phyloP scores from a whole-genome alignment of 805 yeast species.

The Myxozyma monticola region DNA sequence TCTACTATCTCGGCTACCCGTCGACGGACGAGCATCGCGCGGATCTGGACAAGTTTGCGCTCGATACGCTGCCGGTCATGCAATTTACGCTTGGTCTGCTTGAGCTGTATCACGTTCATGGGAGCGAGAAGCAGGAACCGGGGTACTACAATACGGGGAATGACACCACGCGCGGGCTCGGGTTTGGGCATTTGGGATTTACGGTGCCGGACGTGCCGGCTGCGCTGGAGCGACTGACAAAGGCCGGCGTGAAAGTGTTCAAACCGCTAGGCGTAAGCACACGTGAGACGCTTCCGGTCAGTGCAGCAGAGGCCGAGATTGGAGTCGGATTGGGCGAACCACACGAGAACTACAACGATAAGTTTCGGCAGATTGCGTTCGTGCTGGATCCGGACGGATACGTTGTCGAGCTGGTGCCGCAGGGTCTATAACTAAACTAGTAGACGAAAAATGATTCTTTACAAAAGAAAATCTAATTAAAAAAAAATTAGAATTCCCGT shows the following conservation, averaged over 20 bases:
- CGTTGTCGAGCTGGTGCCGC: slow-evolving; percentile 74
- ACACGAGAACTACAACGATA: slow-evolving; percentile 4
- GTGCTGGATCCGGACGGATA: slow-evolving; percentile 94
- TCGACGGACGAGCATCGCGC: slow-evolving; percentile 10
- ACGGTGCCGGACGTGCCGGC: slow-evolving; percentile 75
- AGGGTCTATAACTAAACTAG: not conserved
- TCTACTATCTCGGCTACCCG: slow-evolving; percentile 55
- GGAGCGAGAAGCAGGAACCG: slow-evolving; percentile 9
- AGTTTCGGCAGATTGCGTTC: slow-evolving; percentile 69
- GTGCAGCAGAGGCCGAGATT: slow-evolving; percentile 2
- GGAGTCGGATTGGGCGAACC: slow-evolving; percentile 2
- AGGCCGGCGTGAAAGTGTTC: slow-evolving; percentile 68
- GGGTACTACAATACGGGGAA: slow-evolving; percentile 70
- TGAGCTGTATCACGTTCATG: slow-evolving; percentile 10
- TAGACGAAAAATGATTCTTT: not conserved
- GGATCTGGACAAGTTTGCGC: slow-evolving; percentile 6
- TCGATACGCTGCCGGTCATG: slow-evolving; percentile 12
- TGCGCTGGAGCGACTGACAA: slow-evolving; percentile 58
- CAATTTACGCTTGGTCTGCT: slow-evolving; percentile 8
- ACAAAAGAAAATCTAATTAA: too few relatives aligned
- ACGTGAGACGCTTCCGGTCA: slow-evolving; percentile 49
- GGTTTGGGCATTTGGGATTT: slow-evolving; percentile 91
- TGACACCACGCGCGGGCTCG: slow-evolving; percentile 70
- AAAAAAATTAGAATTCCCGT: too few relatives aligned
- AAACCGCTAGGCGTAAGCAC: slow-evolving; percentile 86